These are phyloP conservation scores for Glycine soja DNA, from an alignment of 306 rosid genomes.

Conservation along the genomic window DNA sequence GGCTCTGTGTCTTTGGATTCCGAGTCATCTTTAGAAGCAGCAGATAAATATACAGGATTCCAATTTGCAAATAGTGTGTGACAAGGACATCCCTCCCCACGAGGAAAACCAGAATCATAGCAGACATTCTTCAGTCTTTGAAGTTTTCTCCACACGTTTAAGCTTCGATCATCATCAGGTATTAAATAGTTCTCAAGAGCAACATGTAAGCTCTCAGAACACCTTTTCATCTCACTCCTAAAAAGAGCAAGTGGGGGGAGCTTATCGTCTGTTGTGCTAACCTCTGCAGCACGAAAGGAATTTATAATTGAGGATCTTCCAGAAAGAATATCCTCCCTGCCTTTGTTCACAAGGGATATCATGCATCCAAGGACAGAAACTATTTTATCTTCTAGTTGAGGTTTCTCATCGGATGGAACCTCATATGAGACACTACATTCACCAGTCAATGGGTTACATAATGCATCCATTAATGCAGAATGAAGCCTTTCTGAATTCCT, in stretches of 20 bases:
- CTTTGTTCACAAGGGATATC: constrained; percentile 81
- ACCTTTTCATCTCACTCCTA: constrained; percentile 95
- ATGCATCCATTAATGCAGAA: constrained; percentile 77
- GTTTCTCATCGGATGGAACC: constrained; percentile 78
- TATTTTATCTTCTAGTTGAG: constrained; percentile 88
- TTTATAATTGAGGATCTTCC: constrained; percentile 78
- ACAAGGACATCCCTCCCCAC: constrained; percentile 75
- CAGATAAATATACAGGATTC: constrained; percentile 70
- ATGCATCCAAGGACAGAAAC: constrained; percentile 96
- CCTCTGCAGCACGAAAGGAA: constrained; percentile 57
- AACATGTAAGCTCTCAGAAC: constrained; percentile 94
- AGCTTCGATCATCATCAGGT: constrained; percentile 72
- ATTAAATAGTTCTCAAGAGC: constrained; percentile 83
- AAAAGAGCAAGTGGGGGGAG: constrained; percentile 88
- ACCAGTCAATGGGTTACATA: constrained; percentile 92
- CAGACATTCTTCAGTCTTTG: constrained; percentile 95
- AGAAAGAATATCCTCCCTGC: constrained; percentile 84
- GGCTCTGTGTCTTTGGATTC: constrained; percentile 58
- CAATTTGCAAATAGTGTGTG: constrained; percentile 84
- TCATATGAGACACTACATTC: constrained; percentile 91
- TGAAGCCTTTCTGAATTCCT: constrained; percentile 87
- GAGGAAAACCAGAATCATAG: constrained; percentile 89
- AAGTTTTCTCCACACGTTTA: constrained; percentile 88
- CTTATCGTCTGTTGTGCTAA: constrained; percentile 62
- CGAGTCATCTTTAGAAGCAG: constrained; percentile 62